Evolutionary conservation across 306 rosid species (phyloP).

Genomic region (Biancaea sappan): DNA sequence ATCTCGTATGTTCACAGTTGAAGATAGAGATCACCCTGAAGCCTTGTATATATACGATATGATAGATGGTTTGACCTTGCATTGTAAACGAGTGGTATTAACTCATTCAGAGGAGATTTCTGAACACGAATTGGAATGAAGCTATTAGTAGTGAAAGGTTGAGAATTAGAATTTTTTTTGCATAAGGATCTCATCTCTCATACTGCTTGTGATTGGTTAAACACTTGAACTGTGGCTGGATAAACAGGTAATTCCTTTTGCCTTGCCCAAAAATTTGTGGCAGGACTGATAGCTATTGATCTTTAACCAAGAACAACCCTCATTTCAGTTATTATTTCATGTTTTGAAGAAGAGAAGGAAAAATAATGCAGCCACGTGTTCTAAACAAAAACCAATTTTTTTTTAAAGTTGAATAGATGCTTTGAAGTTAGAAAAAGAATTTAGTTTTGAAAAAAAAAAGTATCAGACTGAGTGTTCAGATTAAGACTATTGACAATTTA

Average conservation of each 20-base stretch:
- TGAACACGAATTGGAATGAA: slow-evolving; percentile 26
- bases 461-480: too few species aligned
- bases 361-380: too few species aligned
- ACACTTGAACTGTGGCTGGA: background rate
- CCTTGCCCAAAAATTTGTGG: background rate
- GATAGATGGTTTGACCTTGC: slow-evolving; percentile 47
- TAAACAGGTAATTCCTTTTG: background rate
- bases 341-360: too few species aligned
- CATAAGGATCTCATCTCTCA: background rate
- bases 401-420: too few species aligned
- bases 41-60: slow-evolving; percentile 46
- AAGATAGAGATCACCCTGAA: slow-evolving; percentile 60
- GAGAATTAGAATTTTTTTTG: background rate
- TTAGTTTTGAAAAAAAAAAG: too few species aligned
- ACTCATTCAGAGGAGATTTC: slow-evolving; percentile 24
- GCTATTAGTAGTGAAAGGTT: background rate
- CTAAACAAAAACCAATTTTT: too few species aligned
- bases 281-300: background rate
- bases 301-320: too few species aligned
- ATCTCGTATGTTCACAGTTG: slow-evolving; percentile 55
- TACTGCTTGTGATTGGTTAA: background rate
- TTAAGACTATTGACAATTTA: too few species aligned
- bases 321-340: too few species aligned
- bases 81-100: slow-evolving; percentile 34
- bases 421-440: too few species aligned